Base-by-base conservation (phyloP, 352 stramenopile genomes). In the Globisporangium mamillatum region DNA sequence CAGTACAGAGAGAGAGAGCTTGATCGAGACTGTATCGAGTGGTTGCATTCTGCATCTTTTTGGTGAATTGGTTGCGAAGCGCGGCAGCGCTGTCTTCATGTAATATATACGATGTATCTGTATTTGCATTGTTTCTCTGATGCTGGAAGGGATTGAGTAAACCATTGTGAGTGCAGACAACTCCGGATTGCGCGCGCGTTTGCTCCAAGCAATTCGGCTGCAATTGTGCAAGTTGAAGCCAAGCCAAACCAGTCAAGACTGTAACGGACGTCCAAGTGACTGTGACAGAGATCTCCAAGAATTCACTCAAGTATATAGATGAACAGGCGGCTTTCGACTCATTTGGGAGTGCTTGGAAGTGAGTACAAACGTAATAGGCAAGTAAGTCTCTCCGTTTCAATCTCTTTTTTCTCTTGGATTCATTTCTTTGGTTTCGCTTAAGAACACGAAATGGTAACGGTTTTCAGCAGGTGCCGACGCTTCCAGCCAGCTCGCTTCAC, bases 91-190 rank as follows among this genome's bases (percentile, higher is more conserved):
- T 54, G 9, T 65, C 14, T 65, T 65, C 25, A 25, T 65, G 60
- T 32, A 65, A 57, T 65, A 54, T 65, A 58, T 41, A 65, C 52
- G 22, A 24, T 63, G 20, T 18, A 8, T 60, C 2, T 61, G 44
- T 52, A 52, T 16, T n/a, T 60, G 27, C 27, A 44, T 60, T 25
- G 20, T 18, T 27, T 16, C 8, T 25, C 9, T 1, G 8, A 24
- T 55, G n/a, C 48, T 25, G 6, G 18, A 20, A 52, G 14, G 44
- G 36, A 48, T 48, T 27, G 36, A 44, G 36, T 44, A 12, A 44
- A 6, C 14, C 41, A 48, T 48, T n/a, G 0, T n/a, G 16, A 48
- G 14, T 4, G 12, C 38, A 46, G 12, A 8, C 41, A 48, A 9
- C 3, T 7, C 4, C 20, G 1, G 14, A 27, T 24, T 25, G n/a